Base-by-base conservation (phyloP, 495 filamentous ascomycete species). In the Penicillium malachiteum region DNA sequence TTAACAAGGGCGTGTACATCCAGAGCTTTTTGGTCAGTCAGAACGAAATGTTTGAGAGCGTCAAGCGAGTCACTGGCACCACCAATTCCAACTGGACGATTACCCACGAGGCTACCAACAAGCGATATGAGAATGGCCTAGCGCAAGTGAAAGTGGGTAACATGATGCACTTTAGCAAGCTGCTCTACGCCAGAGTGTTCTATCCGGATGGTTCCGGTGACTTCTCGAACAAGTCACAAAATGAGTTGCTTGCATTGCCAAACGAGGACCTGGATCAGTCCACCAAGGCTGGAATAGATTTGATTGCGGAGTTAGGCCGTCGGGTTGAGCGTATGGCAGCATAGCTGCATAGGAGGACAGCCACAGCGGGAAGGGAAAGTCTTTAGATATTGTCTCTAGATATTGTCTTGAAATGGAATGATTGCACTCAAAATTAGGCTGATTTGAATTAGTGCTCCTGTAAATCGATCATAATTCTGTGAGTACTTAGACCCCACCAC, bases 231-330 rank as follows among this genome's bases (percentile, higher is more conserved):
- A 73, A 58, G 44, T 58, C 54, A 21, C 67, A 71, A 26, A 87
- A 87, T 65, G 72, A 70, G 30, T 48, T 75, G 39, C 65, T 87
- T 47, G 80, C 75, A 0, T 57, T 88, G 63, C 74, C 77, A 18
- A 68, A 75, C 60, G 85, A 87, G 71, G 76, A 75, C 53, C 44
- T 88, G 54, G 83, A 85, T 67, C 80, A 81, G 58, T 54, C 62
- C 32, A 84, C 81, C 10, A 68, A 65, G 65, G 47, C 46, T 11
- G 75, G 73, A 8, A 59, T 83, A 0, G 63, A 71, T 9, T 58
- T 71, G 57, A 65, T 70, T 37, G 57, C 62, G 47, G 54, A 50
- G 17, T 53, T 68, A 50, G 57, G 63, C 47, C 59, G 38, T 55
- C 59, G 62, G 18, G 48, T 52, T 49, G 65, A 68, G 55, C 59